Conservation (phyloP, 2,329 filamentous ascomycete genomes). For the Metarhizium album region DNA sequence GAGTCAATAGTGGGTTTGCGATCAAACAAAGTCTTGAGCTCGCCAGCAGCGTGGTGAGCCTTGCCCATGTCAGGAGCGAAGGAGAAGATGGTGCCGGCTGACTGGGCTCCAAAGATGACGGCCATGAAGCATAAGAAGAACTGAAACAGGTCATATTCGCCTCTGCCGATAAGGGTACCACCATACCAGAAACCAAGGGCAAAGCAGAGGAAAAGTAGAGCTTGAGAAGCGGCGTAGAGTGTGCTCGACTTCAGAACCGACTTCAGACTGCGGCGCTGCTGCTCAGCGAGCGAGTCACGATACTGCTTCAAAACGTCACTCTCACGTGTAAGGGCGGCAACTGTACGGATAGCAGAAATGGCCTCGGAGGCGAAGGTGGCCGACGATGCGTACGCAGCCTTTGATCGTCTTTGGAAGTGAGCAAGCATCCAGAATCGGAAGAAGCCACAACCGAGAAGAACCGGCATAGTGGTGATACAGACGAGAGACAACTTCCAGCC, state of each 20-base stretch:
- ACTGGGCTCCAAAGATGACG: conserved; percentile 85
- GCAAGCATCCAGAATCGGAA: conserved; percentile 78
- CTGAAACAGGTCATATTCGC: conserved; percentile 67
- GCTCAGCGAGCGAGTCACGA: conserved; percentile 51
- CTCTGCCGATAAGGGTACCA: conserved; percentile 58
- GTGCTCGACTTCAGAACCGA: conserved; percentile 67
- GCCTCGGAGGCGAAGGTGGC: conserved; percentile 88
- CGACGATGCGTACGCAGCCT: conserved; percentile 67
- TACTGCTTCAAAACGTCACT: conserved; percentile 67
- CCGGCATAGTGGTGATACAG: conserved; percentile 65
- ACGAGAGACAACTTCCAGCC: conserved; percentile 86
- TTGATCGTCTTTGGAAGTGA: conserved; percentile 67
- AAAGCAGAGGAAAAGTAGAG: conserved; percentile 70
- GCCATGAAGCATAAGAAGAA: conserved; percentile 89
- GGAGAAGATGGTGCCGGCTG: conserved; percentile 78
- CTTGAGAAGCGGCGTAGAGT: conserved; percentile 78
- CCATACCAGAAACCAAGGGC: conserved; percentile 93
- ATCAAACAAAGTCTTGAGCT: conserved; percentile 78
- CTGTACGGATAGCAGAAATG: conserved; percentile 86
- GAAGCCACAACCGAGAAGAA: conserved; percentile 73
- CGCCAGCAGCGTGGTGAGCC: conserved; percentile 70
- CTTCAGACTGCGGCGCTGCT: conserved; percentile 56
- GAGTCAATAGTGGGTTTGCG: conserved; percentile 71
- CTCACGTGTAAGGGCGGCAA: conserved; percentile 83
- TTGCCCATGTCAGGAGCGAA: conserved; percentile 92